Conservation (phyloP, 2,329 filamentous ascomycete genomes). For the Fusarium aywerte region DNA sequence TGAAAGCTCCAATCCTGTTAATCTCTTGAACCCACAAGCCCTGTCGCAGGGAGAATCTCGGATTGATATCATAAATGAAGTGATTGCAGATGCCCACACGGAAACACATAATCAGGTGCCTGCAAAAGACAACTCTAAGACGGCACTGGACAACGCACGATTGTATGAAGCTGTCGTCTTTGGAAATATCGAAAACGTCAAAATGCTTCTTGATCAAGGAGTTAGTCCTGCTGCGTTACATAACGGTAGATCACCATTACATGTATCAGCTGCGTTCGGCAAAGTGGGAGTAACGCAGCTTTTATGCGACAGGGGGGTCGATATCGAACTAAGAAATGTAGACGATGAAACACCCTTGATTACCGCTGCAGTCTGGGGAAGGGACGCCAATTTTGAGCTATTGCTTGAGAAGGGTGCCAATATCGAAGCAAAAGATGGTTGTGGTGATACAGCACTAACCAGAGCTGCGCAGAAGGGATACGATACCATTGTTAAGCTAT, state of each 20-base stretch:
- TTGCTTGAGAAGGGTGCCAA: neutral
- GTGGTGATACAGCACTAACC: neutral
- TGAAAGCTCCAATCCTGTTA: neutral
- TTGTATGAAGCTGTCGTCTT: neutral
- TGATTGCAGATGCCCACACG: neutral
- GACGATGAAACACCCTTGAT: neutral
- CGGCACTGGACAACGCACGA: neutral
- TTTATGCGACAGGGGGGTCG: neutral
- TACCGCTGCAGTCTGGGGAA: neutral
- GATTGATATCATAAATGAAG: neutral
- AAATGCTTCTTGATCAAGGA: neutral
- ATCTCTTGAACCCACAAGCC: neutral
- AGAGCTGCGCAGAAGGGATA: neutral
- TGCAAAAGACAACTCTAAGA: neutral
- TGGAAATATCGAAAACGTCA: neutral
- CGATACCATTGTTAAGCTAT: neutral
- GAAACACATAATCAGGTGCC: neutral
- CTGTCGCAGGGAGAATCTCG: neutral
- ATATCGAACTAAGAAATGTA: neutral
- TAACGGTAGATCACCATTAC: neutral
- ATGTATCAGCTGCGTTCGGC: neutral
- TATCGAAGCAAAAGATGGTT: neutral
- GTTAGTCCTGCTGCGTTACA: too few species aligned
- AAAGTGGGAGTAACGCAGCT: neutral
- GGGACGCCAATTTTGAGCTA: neutral